phyloP scores from a whole-genome alignment of 257 asterid species.

The Solanum medicagineum region DNA sequence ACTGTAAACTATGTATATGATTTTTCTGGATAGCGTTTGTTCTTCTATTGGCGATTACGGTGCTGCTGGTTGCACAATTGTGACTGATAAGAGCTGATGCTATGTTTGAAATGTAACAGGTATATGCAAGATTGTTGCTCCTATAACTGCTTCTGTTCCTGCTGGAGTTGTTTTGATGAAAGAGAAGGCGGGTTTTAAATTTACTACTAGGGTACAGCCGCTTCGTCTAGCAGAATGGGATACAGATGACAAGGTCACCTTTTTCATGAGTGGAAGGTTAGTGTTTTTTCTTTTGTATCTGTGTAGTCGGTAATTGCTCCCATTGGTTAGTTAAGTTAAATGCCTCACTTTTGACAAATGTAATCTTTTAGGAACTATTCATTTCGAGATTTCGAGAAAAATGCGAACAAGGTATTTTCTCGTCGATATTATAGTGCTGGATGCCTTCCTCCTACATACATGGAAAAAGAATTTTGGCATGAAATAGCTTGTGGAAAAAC shows the following conservation, averaged over 20 bases:
- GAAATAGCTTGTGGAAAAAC: conserved; percentile 95
- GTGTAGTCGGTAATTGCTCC: not conserved
- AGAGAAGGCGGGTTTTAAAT: conserved; percentile 81
- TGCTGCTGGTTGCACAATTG: not conserved
- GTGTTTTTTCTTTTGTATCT: not conserved
- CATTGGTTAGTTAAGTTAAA: not conserved
- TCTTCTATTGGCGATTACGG: not conserved
- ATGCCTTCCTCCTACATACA: conserved; percentile 72
- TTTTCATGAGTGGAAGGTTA: conserved; percentile 94
- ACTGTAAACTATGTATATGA: not conserved
- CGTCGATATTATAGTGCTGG: conserved; percentile 87
- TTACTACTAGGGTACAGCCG: conserved; percentile 96
- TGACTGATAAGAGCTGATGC: conserved; percentile 1
- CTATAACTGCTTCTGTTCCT: conserved; percentile 85
- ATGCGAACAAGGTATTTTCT: conserved; percentile 93
- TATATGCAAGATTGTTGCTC: conserved; percentile 91
- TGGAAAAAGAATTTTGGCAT: conserved; percentile 98
- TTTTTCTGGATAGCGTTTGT: not conserved
- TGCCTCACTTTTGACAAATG: conserved; percentile 17
- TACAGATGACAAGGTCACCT: conserved; percentile 80
- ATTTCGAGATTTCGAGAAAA: conserved; percentile 95
- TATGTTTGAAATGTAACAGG: conserved; percentile 35
- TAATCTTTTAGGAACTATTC: conserved; percentile 72
- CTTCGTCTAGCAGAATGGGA: conserved; percentile 97
- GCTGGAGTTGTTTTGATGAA: conserved; percentile 92